Evolutionary conservation across 192 early-diverging fungal genomes (phyloP).

Genomic region (Coemansia sp.): DNA sequence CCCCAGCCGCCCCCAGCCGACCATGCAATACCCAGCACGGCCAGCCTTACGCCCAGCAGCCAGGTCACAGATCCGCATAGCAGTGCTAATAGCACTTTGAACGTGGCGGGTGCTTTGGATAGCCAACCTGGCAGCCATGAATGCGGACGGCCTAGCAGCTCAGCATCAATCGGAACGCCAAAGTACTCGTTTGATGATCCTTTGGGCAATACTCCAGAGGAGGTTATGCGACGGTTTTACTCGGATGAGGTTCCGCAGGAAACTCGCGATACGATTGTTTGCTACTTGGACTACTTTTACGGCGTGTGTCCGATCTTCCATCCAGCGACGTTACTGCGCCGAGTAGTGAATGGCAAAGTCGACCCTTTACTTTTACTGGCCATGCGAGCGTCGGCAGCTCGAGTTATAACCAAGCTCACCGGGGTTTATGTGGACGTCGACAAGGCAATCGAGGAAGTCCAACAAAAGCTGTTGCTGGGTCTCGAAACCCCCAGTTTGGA

Average conservation of each 20-base stretch:
- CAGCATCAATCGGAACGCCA: background rate
- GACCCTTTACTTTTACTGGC: conserved; percentile 35
- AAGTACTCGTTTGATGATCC: background rate
- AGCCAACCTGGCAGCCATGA: background rate
- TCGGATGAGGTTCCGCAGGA: conserved; percentile 37
- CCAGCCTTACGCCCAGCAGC: background rate
- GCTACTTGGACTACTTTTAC: conserved; percentile 50
- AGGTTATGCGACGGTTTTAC: conserved; percentile 35
- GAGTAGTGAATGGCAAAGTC: conserved; percentile 37
- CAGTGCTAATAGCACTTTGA: background rate
- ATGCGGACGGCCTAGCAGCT: background rate
- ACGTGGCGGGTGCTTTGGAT: background rate
- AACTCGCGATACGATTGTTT: conserved; percentile 31
- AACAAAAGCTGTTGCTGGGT: conserved; percentile 20
- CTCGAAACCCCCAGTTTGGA: conserved; percentile 27
- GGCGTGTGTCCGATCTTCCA: conserved; percentile 46
- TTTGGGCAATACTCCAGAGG: background rate
- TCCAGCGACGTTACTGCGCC: conserved; percentile 32
- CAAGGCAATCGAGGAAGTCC: conserved; percentile 16
- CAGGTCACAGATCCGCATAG: background rate
- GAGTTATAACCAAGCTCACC: conserved; percentile 30
- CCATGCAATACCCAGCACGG: background rate
- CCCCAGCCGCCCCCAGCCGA: background rate
- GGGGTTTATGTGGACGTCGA: conserved; percentile 34
- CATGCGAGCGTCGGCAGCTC: conserved; percentile 35